A percentile compares a stretch with the other conserved stretches of the same genome.
Evolutionary conservation across 768 basidiomycete genomes (phyloP).

Genomic region (Lentinus brumalis): DNA sequence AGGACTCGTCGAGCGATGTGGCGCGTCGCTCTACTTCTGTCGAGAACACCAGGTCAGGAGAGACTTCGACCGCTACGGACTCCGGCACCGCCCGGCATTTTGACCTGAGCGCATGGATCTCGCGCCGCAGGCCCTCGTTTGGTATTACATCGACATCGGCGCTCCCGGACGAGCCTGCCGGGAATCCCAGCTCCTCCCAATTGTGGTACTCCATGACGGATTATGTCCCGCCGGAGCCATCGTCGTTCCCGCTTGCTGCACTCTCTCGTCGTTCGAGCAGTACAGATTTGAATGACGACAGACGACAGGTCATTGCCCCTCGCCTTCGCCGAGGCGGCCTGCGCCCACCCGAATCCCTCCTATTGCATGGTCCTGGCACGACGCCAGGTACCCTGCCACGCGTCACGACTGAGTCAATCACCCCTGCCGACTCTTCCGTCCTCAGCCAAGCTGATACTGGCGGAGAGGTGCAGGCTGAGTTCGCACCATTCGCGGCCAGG

Average conservation of each 20-base stretch:
- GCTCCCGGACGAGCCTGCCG: background rate
- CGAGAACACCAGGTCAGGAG: constrained; percentile 2
- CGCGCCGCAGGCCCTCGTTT: background rate
- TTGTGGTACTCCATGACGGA: constrained; percentile 25
- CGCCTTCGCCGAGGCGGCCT: constrained; percentile 69
- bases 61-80: background rate
- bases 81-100: background rate
- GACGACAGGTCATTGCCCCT: constrained; percentile 35
- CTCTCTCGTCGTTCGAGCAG: constrained; percentile 3
- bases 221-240: background rate
- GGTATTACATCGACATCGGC: background rate
- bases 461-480: background rate
- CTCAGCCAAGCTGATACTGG: too few relatives aligned
- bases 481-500: background rate
- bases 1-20: background rate
- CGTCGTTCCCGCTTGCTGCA: background rate
- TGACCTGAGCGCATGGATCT: background rate
- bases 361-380: constrained; percentile 22
- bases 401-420: too few relatives aligned
- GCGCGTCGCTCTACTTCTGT: background rate
- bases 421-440: too few relatives aligned
- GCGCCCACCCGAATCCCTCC: constrained; percentile 61
- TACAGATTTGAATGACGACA: constrained; percentile 11
- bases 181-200: constrained; percentile 25
- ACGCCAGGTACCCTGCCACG: too few relatives aligned